These are phyloP conservation scores for Phaeosphaeriaceae sp. DNA, from an alignment of 2,329 filamentous ascomycete genomes.

Conservation along the genomic window DNA sequence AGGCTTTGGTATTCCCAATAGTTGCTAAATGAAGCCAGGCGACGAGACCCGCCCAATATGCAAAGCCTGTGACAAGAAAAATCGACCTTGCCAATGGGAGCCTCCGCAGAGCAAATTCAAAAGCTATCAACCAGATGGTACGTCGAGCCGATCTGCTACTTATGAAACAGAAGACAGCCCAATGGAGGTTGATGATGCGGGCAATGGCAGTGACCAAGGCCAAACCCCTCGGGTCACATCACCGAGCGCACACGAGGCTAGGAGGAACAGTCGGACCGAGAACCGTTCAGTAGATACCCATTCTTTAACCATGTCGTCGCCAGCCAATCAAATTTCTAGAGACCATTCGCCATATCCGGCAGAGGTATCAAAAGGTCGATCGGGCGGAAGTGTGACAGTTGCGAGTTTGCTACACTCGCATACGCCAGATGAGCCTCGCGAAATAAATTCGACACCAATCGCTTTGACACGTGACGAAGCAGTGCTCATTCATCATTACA, in stretches of 20 bases:
- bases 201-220: slow-evolving; percentile 11
- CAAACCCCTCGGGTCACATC: slow-evolving; percentile 22
- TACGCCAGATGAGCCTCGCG: slow-evolving; percentile 8
- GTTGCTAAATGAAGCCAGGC: slow-evolving; percentile 18
- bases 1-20: slow-evolving; percentile 3
- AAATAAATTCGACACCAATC: slow-evolving; percentile 13
- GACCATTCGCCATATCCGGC: slow-evolving; percentile 13
- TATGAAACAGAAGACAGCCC: slow-evolving; percentile 9
- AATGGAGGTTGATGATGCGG: slow-evolving; percentile 18
- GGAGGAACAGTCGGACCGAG: slow-evolving; percentile 18
- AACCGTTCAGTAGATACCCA: slow-evolving; percentile 9
- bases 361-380: slow-evolving; percentile 1
- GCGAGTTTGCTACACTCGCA: slow-evolving; percentile 13
- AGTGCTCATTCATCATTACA: slow-evolving; percentile 37
- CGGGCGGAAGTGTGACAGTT: slow-evolving; percentile 14
- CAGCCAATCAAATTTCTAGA: slow-evolving; percentile 20
- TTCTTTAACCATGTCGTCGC: slow-evolving; percentile 18
- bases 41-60: slow-evolving; percentile 38
- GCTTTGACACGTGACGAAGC: slow-evolving; percentile 31
- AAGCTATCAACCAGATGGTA: slow-evolving; percentile 31
- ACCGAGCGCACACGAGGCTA: slow-evolving; percentile 13
- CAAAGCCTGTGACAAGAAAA: slow-evolving; percentile 42
- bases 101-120: slow-evolving; percentile 34
- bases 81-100: slow-evolving; percentile 40
- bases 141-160: slow-evolving; percentile 17